These are phyloP conservation scores for Globisporangium perplexum DNA, from an alignment of 352 stramenopile species.

Conservation along the genomic window DNA sequence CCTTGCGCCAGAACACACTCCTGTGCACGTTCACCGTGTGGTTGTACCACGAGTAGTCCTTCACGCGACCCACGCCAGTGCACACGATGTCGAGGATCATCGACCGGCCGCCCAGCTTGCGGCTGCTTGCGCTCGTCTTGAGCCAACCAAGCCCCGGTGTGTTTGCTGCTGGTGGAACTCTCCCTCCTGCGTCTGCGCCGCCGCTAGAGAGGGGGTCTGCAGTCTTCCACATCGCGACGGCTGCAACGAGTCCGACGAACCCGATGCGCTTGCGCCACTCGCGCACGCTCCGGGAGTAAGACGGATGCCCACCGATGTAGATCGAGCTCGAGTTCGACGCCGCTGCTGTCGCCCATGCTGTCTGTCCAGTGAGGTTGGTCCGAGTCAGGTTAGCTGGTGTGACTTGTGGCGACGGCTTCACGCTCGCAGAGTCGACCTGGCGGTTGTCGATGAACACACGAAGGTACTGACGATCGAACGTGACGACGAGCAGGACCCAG, in stretches of 20 bases:
- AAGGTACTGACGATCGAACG: constrained; percentile 48
- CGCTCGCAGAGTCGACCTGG: constrained; percentile 40
- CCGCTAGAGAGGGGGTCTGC: not conserved
- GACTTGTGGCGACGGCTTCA: constrained; percentile 1
- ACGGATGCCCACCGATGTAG: constrained; percentile 47
- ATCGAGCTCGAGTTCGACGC: constrained; percentile 29
- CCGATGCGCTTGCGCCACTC: constrained; percentile 44
- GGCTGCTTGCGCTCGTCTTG: not conserved
- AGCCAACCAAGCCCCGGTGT: not conserved
- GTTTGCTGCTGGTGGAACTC: not conserved
- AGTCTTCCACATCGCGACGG: constrained; percentile 15
- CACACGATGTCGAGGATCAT: constrained; percentile 17
- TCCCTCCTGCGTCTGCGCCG: not conserved
- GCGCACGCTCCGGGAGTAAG: constrained; percentile 36
- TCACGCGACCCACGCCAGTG: constrained; percentile 19
- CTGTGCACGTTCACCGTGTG: constrained; percentile 31
- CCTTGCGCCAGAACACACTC: constrained; percentile 53
- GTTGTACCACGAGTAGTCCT: constrained; percentile 27
- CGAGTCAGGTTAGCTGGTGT: not conserved
- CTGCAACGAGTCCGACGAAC: constrained; percentile 46
- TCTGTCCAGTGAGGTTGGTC: constrained; percentile 15
- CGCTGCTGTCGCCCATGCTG: constrained; percentile 4
- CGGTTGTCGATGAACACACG: constrained; percentile 36
- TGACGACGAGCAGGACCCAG: constrained; percentile 37
- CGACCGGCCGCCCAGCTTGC: not conserved